Evolutionary conservation across 805 yeast species (phyloP).

Genomic region (Kazachstania psychrophila): DNA sequence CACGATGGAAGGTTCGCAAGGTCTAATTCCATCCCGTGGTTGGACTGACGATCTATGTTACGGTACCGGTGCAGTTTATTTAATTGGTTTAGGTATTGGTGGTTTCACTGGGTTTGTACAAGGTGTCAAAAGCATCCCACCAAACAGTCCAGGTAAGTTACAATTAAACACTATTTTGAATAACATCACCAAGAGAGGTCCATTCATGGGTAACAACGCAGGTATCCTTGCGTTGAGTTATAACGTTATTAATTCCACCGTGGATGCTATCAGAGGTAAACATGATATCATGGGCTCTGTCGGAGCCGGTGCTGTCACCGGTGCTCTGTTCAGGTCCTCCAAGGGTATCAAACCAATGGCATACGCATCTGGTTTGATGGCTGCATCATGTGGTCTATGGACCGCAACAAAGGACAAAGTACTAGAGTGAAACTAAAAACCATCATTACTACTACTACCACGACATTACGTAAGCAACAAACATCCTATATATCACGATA

Average conservation of each 20-base stretch:
- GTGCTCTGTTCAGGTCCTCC: slow-evolving; percentile 81
- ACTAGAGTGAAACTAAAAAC: too few relatives aligned
- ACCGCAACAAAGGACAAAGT: slow-evolving; percentile 56
- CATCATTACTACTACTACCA: too few relatives aligned
- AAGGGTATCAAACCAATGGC: slow-evolving; percentile 85
- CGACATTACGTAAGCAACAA: too few relatives aligned
- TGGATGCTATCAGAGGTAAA: slow-evolving; percentile 76
- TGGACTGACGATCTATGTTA: slow-evolving; percentile 97
- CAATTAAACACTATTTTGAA: slow-evolving; percentile 84
- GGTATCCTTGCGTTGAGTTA: slow-evolving; percentile 89
- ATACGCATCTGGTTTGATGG: slow-evolving; percentile 72
- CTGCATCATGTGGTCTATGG: slow-evolving; percentile 91
- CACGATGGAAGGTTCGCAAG: slow-evolving; percentile 78
- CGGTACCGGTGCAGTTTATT: slow-evolving; percentile 92
- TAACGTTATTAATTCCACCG: slow-evolving; percentile 69
- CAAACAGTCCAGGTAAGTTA: slow-evolving; percentile 67
- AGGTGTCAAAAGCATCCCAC: slow-evolving; percentile 72
- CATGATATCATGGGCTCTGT: slow-evolving; percentile 82
- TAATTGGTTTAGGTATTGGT: slow-evolving; percentile 79
- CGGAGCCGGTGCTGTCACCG: slow-evolving; percentile 83
- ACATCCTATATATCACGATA: too few relatives aligned
- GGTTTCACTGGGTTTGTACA: slow-evolving; percentile 83
- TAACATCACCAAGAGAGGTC: slow-evolving; percentile 91
- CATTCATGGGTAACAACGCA: slow-evolving; percentile 88
- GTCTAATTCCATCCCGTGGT: slow-evolving; percentile 89